A percentile compares a stretch with the other conserved stretches of the same genome.
phyloP scores from a whole-genome alignment of 2,329 filamentous ascomycete species.

The Orbilia brochopaga region DNA sequence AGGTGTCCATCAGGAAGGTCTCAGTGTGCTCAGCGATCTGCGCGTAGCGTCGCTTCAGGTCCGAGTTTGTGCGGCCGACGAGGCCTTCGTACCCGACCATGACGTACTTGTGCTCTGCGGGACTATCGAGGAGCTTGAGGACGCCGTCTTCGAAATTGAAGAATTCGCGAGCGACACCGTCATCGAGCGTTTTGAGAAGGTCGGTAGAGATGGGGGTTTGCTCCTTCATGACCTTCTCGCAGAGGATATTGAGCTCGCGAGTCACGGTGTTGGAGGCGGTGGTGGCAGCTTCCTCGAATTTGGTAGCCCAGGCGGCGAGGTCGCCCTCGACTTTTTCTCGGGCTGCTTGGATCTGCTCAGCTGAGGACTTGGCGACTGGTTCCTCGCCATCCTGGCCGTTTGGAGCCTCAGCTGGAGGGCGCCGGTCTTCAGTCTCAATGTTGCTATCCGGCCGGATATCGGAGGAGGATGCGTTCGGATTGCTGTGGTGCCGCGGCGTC shows the following conservation, averaged over 20 bases:
- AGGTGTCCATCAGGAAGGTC: conserved; percentile 72
- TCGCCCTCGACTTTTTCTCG: conserved; percentile 76
- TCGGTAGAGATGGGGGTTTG: conserved; percentile 49
- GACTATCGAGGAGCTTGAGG: conserved; percentile 59
- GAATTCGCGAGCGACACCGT: conserved; percentile 70
- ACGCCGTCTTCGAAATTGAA: conserved; percentile 71
- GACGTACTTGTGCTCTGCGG: conserved; percentile 34
- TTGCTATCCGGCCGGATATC: conserved; percentile 29
- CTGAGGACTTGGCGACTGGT: conserved; percentile 59
- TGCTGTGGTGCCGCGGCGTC: conserved; percentile 51
- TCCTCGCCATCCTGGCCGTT: conserved; percentile 58
- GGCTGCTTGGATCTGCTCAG: conserved; percentile 61
- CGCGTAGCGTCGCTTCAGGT: conserved; percentile 78
- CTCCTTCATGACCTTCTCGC: conserved; percentile 48
- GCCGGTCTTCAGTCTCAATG: conserved; percentile 36
- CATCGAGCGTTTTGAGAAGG: conserved; percentile 63
- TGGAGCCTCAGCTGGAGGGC: conserved; percentile 55
- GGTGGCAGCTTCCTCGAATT: conserved; percentile 83
- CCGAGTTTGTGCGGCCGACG: conserved; percentile 72
- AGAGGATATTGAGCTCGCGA: conserved; percentile 67
- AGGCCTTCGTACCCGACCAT: conserved; percentile 56
- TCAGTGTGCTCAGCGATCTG: conserved; percentile 77
- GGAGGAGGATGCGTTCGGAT: conserved; percentile 41
- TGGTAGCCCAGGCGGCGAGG: conserved; percentile 82
- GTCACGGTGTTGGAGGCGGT: conserved; percentile 76